phyloP scores from a whole-genome alignment of 768 basidiomycete genomes.

The Auriscalpium orientale region DNA sequence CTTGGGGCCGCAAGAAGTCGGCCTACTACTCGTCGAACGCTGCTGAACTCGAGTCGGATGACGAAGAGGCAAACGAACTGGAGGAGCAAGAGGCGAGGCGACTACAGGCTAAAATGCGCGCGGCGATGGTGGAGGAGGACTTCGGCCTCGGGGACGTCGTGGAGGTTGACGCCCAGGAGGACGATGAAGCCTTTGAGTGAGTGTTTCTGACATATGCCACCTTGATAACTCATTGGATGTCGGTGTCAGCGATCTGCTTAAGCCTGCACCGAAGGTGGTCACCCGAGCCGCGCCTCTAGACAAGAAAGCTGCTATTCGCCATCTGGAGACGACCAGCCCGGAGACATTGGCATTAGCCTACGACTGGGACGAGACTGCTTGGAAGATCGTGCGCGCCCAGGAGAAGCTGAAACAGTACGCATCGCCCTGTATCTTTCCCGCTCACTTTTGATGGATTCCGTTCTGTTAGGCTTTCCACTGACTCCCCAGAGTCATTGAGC shows the following conservation, averaged over 20 bases:
- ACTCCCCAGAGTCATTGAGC: conserved; percentile 43
- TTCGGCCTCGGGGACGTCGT: conserved; percentile 70
- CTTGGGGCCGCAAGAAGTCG: conserved; percentile 74
- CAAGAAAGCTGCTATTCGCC: conserved; percentile 49
- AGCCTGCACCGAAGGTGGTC: conserved; percentile 26
- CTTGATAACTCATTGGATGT: not conserved
- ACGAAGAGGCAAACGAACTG: conserved; percentile 82
- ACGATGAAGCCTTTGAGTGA: conserved; percentile 4
- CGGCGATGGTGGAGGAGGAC: conserved; percentile 68
- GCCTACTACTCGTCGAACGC: conserved; percentile 88
- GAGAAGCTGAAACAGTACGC: conserved; percentile 46
- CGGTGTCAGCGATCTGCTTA: conserved; percentile 29
- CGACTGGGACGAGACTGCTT: conserved; percentile 73
- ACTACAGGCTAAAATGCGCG: conserved; percentile 67
- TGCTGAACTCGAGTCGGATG: conserved; percentile 69
- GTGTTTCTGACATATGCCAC: conserved; percentile 1
- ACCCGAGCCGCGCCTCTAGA: conserved; percentile 41
- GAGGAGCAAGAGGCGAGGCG: conserved; percentile 84
- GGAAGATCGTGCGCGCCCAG: conserved; percentile 42
- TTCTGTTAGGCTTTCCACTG: conserved; percentile 37
- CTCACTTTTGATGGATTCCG: not conserved
- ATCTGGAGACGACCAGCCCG: conserved; percentile 69
- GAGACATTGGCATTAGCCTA: conserved; percentile 74
- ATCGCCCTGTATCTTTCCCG: not conserved
- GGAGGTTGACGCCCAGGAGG: conserved; percentile 27